Base-by-base conservation (phyloP, 495 filamentous ascomycete species). In the Tuber microsphaerosporum region DNA sequence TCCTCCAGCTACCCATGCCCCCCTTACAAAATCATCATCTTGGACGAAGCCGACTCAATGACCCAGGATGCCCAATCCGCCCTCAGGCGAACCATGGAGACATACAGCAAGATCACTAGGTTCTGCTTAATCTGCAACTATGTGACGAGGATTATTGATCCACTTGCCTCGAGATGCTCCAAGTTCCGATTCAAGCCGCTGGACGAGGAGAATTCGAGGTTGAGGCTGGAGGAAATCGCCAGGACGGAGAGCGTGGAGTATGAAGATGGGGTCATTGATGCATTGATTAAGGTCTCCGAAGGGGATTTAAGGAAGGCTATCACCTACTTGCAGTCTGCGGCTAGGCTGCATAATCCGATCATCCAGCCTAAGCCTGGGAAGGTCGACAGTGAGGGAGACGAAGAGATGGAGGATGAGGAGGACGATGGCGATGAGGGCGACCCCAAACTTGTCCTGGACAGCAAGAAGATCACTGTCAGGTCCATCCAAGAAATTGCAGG, bases 101-200 rank as follows among this genome's bases (percentile, higher is more conserved):
- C 93, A 72, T 98, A 98, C 84, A 92, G 89, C 84, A 93, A 92
- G 82, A 97, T 98, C 82, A 99, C 95, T 9, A 87, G 95, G 37
- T 99, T 99, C 84, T 98, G 96, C 84, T 86, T 99, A 19, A 94
- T 98, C 61, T 99, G 95, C 85, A 99, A 99, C 85, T 99, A 98
- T 81, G 94, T 99, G 45, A 98, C 95, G 0, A 86, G 95, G 74
- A 98, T 99, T 82, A 99, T 99, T 81, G 95, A 98, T 83, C 95
- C 95, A 39, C 86, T 99, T 37, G 95, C 95, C 2, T 92, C 90
- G 83, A 88, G 92, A 71, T 99, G 95, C 84, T 93, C 90, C 84
- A 99, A 99, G 85, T 99, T 99, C 84, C 88, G 95, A 31, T 99
- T 99, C 87, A 99, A 99, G 90, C 91, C 90, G 72, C 85, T 98